phyloP scores from a whole-genome alignment of 2,329 filamentous ascomycete species.

The Aureobasidium sp. region DNA sequence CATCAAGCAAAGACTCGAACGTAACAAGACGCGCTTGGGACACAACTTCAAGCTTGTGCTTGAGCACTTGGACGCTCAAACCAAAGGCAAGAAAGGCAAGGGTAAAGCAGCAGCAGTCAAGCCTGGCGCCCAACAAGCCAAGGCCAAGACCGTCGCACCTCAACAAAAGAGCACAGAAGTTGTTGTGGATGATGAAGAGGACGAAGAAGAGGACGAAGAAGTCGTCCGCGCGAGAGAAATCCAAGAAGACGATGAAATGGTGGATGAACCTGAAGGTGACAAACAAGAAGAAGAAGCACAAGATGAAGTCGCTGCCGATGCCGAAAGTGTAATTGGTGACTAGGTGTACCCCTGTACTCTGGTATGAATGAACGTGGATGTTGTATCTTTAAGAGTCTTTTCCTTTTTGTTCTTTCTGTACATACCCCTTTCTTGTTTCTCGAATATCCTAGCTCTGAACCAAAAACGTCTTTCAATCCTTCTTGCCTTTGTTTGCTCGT shows the following conservation, averaged over 20 bases:
- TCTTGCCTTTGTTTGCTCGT: too few relatives aligned
- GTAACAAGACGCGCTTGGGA: conserved; percentile 76
- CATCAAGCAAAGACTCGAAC: conserved; percentile 63
- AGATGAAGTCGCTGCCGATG: conserved; percentile 23
- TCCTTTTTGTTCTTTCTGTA: not conserved
- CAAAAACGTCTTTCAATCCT: too few relatives aligned
- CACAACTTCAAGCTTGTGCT: conserved; percentile 80
- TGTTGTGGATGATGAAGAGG: conserved; percentile 18
- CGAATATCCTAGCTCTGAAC: not conserved
- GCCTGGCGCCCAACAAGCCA: not conserved
- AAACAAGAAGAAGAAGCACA: conserved; percentile 26
- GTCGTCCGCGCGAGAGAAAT: conserved; percentile 27
- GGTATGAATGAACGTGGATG: not conserved
- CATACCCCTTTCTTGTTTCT: not conserved
- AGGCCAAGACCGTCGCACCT: conserved; percentile 10
- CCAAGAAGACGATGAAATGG: conserved; percentile 26
- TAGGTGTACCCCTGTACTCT: not conserved
- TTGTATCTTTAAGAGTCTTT: not conserved
- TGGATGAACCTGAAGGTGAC: conserved; percentile 23
- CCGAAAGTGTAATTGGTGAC: conserved; percentile 19
- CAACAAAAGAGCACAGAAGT: conserved; percentile 26
- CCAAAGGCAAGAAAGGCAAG: conserved; percentile 37
- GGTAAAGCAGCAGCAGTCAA: not conserved
- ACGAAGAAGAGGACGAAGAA: conserved; percentile 20
- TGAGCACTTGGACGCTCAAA: conserved; percentile 63